A percentile compares a stretch with the other conserved stretches of the same genome.
Evolutionary conservation across 78 protist genomes (phyloP).

Genomic region (Speleostelium caveatum): DNA sequence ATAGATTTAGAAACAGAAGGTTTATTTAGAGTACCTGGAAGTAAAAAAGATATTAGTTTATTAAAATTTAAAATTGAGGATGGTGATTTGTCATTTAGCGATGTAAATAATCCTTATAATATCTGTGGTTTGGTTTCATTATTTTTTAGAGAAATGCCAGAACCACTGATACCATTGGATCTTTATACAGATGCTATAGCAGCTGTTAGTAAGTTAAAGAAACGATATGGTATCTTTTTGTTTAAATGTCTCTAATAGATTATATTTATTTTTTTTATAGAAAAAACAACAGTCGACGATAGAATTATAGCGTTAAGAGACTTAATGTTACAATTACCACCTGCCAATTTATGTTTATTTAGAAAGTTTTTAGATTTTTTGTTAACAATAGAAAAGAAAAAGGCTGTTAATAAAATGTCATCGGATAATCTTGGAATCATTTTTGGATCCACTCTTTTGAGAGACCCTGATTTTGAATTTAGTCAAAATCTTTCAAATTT

Average conservation of each 20-base stretch:
- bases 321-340: slow-evolving; percentile 57
- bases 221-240: neutral
- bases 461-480: slow-evolving; percentile 62
- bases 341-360: slow-evolving; percentile 65
- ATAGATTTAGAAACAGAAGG: slow-evolving; percentile 59
- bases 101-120: slow-evolving; percentile 54
- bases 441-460: slow-evolving; percentile 50
- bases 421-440: slow-evolving; percentile 57
- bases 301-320: slow-evolving; percentile 19
- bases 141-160: slow-evolving; percentile 65
- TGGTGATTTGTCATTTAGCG: slow-evolving; percentile 52
- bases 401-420: slow-evolving; percentile 52
- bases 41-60: slow-evolving; percentile 61
- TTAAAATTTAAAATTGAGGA: slow-evolving; percentile 65
- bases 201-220: slow-evolving; percentile 15
- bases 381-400: slow-evolving; percentile 21
- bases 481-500: slow-evolving; percentile 19
- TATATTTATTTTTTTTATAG: no score
- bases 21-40: slow-evolving; percentile 67
- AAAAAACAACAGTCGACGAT: slow-evolving; percentile 1
- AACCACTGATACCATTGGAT: slow-evolving; percentile 65
- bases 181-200: slow-evolving; percentile 32
- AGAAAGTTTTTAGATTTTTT: slow-evolving; percentile 51
- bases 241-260: no score
- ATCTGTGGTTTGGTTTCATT: slow-evolving; percentile 75